Conservation (phyloP, 2,329 filamentous ascomycete species). For the Penicillium sp. region DNA sequence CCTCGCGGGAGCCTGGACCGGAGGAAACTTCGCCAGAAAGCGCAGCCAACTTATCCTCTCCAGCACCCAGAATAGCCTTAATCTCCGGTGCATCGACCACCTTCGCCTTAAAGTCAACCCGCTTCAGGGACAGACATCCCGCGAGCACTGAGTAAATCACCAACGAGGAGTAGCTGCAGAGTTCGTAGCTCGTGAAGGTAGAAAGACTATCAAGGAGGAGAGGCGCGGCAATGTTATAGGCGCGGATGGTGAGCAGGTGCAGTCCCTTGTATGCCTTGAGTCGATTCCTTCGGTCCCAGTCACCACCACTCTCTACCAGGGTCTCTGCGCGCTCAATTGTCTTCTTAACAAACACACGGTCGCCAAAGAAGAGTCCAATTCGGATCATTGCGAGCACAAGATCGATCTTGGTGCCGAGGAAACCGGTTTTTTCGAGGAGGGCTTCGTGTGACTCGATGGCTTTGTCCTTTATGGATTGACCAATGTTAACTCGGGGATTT, state of each 20-base stretch:
- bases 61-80: slow-evolving; percentile 88
- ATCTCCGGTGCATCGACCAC: slow-evolving; percentile 98
- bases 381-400: slow-evolving; percentile 94
- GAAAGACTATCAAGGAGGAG: slow-evolving; percentile 93
- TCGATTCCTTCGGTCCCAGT: slow-evolving; percentile 97
- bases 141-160: slow-evolving; percentile 95
- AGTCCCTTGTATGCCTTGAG: slow-evolving; percentile 98
- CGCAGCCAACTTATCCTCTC: slow-evolving; percentile 79
- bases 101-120: slow-evolving; percentile 98
- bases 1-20: slow-evolving; percentile 69
- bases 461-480: slow-evolving; percentile 63
- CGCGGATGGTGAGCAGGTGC: slow-evolving; percentile 84
- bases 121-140: slow-evolving; percentile 87
- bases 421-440: slow-evolving; percentile 93
- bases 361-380: slow-evolving; percentile 90
- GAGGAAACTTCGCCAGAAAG: slow-evolving; percentile 74
- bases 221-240: slow-evolving; percentile 82
- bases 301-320: slow-evolving; percentile 88
- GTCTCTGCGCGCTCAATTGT: slow-evolving; percentile 82
- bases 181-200: slow-evolving; percentile 96
- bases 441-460: slow-evolving; percentile 87
- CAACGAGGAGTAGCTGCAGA: slow-evolving; percentile 91
- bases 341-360: slow-evolving; percentile 88
- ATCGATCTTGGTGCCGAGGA: slow-evolving; percentile 95
- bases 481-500: background rate